Percentiles rank a stretch among this genome's conserved stretches.
Conservation (phyloP, 2,329 filamentous ascomycete species). For the Colletotrichum musae region DNA sequence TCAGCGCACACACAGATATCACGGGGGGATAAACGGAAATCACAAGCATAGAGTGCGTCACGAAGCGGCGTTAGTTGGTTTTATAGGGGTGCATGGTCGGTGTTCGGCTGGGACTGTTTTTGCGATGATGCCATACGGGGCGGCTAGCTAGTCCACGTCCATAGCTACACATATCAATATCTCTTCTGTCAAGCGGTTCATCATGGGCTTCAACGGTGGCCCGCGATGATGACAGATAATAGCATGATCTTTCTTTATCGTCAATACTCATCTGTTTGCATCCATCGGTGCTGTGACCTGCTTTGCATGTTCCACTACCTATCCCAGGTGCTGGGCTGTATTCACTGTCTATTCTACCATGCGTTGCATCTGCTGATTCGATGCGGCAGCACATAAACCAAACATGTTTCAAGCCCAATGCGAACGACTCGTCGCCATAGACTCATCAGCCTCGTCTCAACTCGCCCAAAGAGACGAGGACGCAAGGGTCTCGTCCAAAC, state of each 20-base stretch:
- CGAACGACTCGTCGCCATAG: conserved; percentile 13
- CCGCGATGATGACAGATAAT: conserved; percentile 5
- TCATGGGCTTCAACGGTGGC: not conserved
- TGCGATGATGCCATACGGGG: conserved; percentile 39
- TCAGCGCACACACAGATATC: conserved; percentile 28
- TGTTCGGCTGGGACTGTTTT: conserved; percentile 40
- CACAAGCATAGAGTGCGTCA: conserved; percentile 32
- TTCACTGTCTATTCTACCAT: not conserved
- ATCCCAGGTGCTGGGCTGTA: not conserved
- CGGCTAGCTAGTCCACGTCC: conserved; percentile 41
- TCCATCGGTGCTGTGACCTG: not conserved
- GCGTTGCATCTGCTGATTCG: not conserved
- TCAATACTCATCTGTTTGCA: not conserved
- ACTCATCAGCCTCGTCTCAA: conserved; percentile 30
- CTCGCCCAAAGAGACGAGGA: not conserved
- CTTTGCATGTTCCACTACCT: not conserved
- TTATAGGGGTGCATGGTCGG: conserved; percentile 39
- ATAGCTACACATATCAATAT: conserved; percentile 38
- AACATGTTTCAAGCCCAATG: conserved; percentile 34
- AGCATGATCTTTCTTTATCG: not conserved
- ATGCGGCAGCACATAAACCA: conserved; percentile 12
- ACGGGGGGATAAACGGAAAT: conserved; percentile 18
- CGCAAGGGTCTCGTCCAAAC: conserved; percentile 35
- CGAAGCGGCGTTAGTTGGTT: conserved; percentile 38
- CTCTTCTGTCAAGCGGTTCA: conserved; percentile 17